Conservation (phyloP, 768 basidiomycete species). For the Rhizopogon vulgaris region DNA sequence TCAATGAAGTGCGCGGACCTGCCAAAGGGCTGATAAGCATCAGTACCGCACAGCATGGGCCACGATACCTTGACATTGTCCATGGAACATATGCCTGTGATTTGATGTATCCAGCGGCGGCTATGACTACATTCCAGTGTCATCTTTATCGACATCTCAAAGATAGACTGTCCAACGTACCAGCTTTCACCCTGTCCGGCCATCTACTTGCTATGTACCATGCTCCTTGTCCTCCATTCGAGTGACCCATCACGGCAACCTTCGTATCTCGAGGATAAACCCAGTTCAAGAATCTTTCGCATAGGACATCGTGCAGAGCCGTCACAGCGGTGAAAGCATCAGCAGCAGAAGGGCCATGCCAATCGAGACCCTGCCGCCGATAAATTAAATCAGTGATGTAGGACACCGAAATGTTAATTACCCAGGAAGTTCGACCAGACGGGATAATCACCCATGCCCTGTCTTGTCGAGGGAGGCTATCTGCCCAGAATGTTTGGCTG, state of each 20-base stretch:
- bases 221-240: conserved; percentile 88
- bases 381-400: background rate
- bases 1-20: conserved; percentile 76
- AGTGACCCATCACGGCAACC: conserved; percentile 80
- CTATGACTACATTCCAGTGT: conserved; percentile 41
- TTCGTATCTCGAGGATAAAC: conserved; percentile 31
- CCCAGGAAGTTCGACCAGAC: conserved; percentile 82
- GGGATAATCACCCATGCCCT: conserved; percentile 77
- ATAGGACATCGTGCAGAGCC: conserved; percentile 46
- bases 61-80: conserved; percentile 49
- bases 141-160: background rate
- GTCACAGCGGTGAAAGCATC: conserved; percentile 65
- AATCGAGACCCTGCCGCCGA: conserved; percentile 69
- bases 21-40: background rate
- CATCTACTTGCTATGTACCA: conserved; percentile 76
- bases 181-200: conserved; percentile 51
- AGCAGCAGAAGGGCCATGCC: conserved; percentile 78
- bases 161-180: background rate
- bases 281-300: conserved; percentile 36
- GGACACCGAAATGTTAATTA: conserved; percentile 15
- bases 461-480: conserved; percentile 52
- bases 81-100: conserved; percentile 82
- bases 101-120: conserved; percentile 81
- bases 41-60: background rate
- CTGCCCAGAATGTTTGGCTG: conserved; percentile 48